phyloP scores from a whole-genome alignment of 441 rosid genomes.

The Rhodomyrtus psidioides region DNA sequence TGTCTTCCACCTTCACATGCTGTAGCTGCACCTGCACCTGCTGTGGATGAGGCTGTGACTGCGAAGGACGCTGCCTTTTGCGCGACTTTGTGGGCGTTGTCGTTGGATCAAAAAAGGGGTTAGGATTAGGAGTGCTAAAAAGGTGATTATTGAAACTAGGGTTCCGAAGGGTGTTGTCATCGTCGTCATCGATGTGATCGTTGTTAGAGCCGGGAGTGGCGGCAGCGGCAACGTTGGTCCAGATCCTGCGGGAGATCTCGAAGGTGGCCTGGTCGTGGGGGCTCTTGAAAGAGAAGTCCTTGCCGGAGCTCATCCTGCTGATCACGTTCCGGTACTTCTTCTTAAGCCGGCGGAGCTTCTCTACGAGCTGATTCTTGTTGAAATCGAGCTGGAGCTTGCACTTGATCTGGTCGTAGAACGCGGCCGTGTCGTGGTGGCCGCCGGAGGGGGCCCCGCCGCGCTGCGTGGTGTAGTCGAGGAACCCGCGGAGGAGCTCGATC shows the following conservation, averaged over 20 bases:
- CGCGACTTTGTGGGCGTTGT: constrained; percentile 36
- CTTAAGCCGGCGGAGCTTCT: constrained; percentile 86
- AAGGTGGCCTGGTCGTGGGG: constrained; percentile 92
- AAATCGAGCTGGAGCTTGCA: constrained; percentile 91
- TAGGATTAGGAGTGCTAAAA: constrained; percentile 1
- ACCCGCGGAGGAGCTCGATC: constrained; percentile 95
- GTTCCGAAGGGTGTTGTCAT: constrained; percentile 14
- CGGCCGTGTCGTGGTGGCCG: constrained; percentile 71
- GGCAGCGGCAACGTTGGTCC: constrained; percentile 33
- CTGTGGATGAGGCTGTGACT: neutral
- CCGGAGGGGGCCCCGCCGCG: constrained; percentile 22
- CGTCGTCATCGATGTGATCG: constrained; percentile 60
- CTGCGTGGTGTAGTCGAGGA: constrained; percentile 61
- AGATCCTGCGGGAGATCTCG: constrained; percentile 93
- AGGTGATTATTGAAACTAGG: constrained; percentile 13
- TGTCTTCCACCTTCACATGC: constrained; percentile 42
- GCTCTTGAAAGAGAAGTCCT: constrained; percentile 75
- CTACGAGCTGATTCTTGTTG: constrained; percentile 94
- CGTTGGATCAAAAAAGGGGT: constrained; percentile 14
- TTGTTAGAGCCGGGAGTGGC: constrained; percentile 29
- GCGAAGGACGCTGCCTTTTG: neutral
- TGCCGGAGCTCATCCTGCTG: constrained; percentile 68
- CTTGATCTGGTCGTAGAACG: constrained; percentile 91
- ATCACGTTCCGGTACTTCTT: constrained; percentile 84
- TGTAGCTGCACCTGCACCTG: neutral